Evolutionary conservation across 768 basidiomycete genomes (phyloP).

Genomic region (Rhodosporidiobolus odoratus): DNA sequence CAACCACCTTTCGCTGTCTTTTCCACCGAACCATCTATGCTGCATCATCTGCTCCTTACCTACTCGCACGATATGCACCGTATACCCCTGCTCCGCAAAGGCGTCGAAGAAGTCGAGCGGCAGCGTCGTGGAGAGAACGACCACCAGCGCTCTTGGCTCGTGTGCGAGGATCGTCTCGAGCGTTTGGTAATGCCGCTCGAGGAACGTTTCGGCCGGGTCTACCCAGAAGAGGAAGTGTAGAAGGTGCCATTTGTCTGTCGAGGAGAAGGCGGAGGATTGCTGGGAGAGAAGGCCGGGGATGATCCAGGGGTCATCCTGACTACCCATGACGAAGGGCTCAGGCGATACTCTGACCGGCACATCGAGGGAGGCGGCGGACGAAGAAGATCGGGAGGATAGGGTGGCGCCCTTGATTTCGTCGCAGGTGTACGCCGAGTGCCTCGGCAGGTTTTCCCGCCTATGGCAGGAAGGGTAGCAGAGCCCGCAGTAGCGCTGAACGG

Average conservation of each 20-base stretch:
- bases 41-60: slow-evolving; percentile 21
- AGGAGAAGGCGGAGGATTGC: slow-evolving; percentile 14
- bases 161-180: slow-evolving; percentile 36
- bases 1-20: slow-evolving; percentile 29
- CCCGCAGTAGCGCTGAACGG: slow-evolving; percentile 31
- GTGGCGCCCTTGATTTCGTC: slow-evolving; percentile 36
- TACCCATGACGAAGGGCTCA: slow-evolving; percentile 13
- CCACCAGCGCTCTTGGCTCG: slow-evolving; percentile 29
- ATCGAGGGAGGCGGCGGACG: not conserved
- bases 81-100: slow-evolving; percentile 25
- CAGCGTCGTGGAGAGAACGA: slow-evolving; percentile 32
- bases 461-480: slow-evolving; percentile 38
- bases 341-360: slow-evolving; percentile 11
- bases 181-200: slow-evolving; percentile 28
- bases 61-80: slow-evolving; percentile 31
- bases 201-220: slow-evolving; percentile 18
- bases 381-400: not conserved
- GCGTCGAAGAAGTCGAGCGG: slow-evolving; percentile 24
- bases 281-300: slow-evolving; percentile 32
- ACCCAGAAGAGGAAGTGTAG: slow-evolving; percentile 33
- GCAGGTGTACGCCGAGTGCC: slow-evolving; percentile 21
- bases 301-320: slow-evolving; percentile 35
- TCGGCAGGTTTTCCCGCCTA: slow-evolving; percentile 20
- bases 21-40: slow-evolving; percentile 29
- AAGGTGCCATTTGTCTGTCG: slow-evolving; percentile 33